These are phyloP conservation scores for Tylopilus cervinicoccineus DNA, from an alignment of 768 basidiomycete genomes.

Conservation along the genomic window DNA sequence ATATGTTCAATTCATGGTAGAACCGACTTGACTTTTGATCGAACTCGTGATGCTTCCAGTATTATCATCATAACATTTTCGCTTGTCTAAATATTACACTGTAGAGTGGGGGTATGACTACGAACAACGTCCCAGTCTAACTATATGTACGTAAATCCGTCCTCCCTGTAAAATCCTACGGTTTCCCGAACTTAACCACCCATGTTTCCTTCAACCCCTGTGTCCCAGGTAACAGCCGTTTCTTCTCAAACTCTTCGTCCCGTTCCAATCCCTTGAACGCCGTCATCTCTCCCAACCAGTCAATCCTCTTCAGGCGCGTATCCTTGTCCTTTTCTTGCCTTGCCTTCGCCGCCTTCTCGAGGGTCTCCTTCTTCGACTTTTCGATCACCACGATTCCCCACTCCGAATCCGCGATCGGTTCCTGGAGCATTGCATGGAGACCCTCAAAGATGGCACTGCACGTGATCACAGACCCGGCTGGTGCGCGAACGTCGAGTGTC, in stretches of 20 bases:
- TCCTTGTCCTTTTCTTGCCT: conserved; percentile 38
- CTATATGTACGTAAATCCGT: too few relatives aligned
- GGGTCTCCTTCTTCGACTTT: conserved; percentile 38
- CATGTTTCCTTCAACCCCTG: conserved; percentile 50
- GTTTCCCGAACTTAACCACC: conserved; percentile 47
- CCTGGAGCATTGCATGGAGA: conserved; percentile 45
- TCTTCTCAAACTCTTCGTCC: conserved; percentile 53
- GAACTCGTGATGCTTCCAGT: too few relatives aligned
- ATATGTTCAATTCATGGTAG: too few relatives aligned
- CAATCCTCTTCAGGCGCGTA: conserved; percentile 48
- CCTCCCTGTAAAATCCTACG: conserved; percentile 6
- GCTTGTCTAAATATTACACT: background rate
- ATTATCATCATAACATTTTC: too few relatives aligned
- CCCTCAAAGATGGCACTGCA: conserved; percentile 55
- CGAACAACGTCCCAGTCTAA: background rate
- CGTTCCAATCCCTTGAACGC: conserved; percentile 60
- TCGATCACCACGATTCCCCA: conserved; percentile 55
- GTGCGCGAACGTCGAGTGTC: conserved; percentile 51
- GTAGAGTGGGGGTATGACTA: conserved; percentile 4
- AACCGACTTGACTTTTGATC: too few relatives aligned
- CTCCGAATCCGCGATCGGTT: conserved; percentile 58
- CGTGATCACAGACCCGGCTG: conserved; percentile 32
- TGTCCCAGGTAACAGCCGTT: conserved; percentile 45
- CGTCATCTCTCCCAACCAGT: conserved; percentile 57
- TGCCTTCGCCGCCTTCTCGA: conserved; percentile 50